Evolutionary conservation across 345 rosid genomes (phyloP).

Genomic region (Stellera chamaejasme): DNA sequence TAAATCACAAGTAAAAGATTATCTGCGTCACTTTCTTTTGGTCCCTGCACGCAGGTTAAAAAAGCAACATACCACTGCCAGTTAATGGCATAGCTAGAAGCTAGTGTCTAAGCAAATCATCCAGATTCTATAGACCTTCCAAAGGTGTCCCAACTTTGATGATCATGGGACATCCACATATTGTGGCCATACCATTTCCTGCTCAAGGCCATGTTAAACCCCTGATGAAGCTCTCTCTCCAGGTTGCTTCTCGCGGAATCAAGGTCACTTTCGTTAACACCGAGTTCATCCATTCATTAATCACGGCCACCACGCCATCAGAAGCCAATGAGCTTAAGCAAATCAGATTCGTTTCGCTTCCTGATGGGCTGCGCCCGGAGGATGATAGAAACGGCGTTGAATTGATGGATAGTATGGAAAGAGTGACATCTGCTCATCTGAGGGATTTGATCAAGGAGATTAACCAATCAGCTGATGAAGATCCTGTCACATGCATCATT

Average conservation of each 20-base stretch:
- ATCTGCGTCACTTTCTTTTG: too few relatives aligned
- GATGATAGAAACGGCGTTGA: conserved; percentile 8
- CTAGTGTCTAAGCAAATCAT: too few relatives aligned
- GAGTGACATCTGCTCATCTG: not conserved
- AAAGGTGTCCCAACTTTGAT: too few relatives aligned
- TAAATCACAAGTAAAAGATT: too few relatives aligned
- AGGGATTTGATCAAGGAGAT: not conserved
- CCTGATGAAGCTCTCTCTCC: conserved; percentile 26
- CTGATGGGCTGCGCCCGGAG: conserved; percentile 11
- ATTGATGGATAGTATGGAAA: conserved; percentile 2
- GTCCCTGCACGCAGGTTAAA: too few relatives aligned
- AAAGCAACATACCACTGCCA: too few relatives aligned
- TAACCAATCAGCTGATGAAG: not conserved
- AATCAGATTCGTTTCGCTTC: conserved; percentile 19
- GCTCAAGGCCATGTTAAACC: conserved; percentile 32
- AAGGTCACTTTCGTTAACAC: conserved; percentile 32
- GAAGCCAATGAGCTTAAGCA: not conserved
- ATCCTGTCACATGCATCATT: conserved; percentile 14
- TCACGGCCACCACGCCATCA: conserved; percentile 12
- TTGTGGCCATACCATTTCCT: conserved; percentile 2
- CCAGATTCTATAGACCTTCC: too few relatives aligned
- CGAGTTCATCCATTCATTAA: conserved; percentile 12
- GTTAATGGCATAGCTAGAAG: too few relatives aligned
- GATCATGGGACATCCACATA: too few relatives aligned
- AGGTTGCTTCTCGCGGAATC: conserved; percentile 24